Evolutionary conservation across 495 filamentous ascomycete species (phyloP), one percentile per base, ranked within the genome.

Genomic region (Mytilinidion resinicola): DNA sequence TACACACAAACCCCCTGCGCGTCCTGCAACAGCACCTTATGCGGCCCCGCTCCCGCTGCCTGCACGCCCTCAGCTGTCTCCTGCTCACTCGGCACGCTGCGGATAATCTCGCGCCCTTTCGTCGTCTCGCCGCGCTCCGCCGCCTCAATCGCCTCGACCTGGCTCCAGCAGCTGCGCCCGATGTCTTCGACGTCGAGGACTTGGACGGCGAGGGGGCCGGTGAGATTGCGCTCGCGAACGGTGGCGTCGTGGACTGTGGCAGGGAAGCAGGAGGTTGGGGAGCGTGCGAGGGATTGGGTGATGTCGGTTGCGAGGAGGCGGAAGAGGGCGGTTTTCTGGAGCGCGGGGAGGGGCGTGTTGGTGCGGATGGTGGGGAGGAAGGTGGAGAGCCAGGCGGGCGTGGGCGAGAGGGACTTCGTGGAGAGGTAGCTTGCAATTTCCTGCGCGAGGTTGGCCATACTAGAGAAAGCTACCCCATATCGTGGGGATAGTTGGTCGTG

Each of bases 161-260:
- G 88, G 64, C 86, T 84, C 87, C 90, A 91, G 19, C 85, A 77
- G 63, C 85, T 88, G 12, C 78, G 79, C 12, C 83, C 79, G 41
- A 97, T 76, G 65, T 96, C 91, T 65, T 91, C 87, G 15, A 96
- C 79, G 47, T 89, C 89, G 0, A 95, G 70, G 0, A 96, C 82
- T 69, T 98, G 93, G 6, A 93, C 85, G 0, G 84, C 77, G 7
- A 91, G 77, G 17, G 89, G 77, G 0, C 77, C 77, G 0, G 71
- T 38, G 0, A 95, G 72, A 0, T 70, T 71, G 12, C 77, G 70
- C 55, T 89, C 80, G 58, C 78, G 76, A 4, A 81, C 66, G 3
- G 73, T 69, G 0, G 77, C 74, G 59, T 82, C 73, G 54, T 72
- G 72, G 10, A 85, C 69, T 46, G 84, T 74, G 10, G 73, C 36